Conservation (phyloP, 2,329 filamentous ascomycete genomes). For the Rugonectria rugulosa region DNA sequence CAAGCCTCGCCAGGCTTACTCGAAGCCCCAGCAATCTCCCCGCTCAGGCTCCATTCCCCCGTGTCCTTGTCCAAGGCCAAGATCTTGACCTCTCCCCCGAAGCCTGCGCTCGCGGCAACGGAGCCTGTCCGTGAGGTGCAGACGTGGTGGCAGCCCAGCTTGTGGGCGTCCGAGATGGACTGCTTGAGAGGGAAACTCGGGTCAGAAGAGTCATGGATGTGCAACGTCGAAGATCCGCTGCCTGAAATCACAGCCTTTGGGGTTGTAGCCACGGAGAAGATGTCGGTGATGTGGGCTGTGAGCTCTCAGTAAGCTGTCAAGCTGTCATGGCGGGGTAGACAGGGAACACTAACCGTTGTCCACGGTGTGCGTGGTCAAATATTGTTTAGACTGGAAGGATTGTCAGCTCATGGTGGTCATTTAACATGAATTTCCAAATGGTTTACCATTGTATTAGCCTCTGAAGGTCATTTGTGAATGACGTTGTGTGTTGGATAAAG, state of each 20-base stretch:
- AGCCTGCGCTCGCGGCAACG: conserved; percentile 83
- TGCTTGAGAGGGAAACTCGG: conserved; percentile 80
- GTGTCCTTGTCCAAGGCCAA: conserved; percentile 72
- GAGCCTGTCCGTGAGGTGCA: conserved; percentile 73
- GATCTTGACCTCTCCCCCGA: conserved; percentile 86
- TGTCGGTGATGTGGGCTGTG: conserved; percentile 81
- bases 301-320: conserved; percentile 27
- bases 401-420: conserved; percentile 7
- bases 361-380: conserved; percentile 89
- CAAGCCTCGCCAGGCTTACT: conserved; percentile 78
- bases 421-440: neutral
- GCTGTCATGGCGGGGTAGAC: conserved; percentile 38
- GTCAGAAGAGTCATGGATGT: conserved; percentile 77
- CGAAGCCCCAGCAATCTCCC: conserved; percentile 51
- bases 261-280: conserved; percentile 84
- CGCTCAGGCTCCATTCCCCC: conserved; percentile 57
- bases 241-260: conserved; percentile 78
- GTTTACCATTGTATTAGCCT: conserved; percentile 39
- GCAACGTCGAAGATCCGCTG: conserved; percentile 83
- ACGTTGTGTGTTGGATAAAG: conserved; percentile 39
- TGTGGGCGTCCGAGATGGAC: conserved; percentile 80
- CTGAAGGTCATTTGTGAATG: conserved; percentile 23
- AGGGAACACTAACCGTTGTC: conserved; percentile 71
- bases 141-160: conserved; percentile 90
- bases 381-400: conserved; percentile 86